Conservation (phyloP, 768 basidiomycete species). For the Amanita rimosa region DNA sequence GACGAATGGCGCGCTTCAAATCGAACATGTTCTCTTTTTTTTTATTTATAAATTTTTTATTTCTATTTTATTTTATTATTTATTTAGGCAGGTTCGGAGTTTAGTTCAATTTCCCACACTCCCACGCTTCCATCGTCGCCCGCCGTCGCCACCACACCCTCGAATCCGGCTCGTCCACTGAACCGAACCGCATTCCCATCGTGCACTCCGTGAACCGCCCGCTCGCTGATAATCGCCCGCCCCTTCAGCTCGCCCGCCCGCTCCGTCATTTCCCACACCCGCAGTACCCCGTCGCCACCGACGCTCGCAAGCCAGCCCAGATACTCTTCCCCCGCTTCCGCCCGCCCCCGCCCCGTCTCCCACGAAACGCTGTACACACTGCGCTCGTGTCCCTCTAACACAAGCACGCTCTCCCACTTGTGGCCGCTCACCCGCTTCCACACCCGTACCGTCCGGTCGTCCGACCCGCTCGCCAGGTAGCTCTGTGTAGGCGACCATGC, state of each 20-base stretch:
- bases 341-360: slow-evolving; percentile 31
- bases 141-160: slow-evolving; percentile 64
- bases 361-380: slow-evolving; percentile 78
- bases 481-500: slow-evolving; percentile 69
- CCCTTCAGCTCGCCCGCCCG: slow-evolving; percentile 7
- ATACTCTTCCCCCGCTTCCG: slow-evolving; percentile 16
- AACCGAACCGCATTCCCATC: slow-evolving; percentile 84
- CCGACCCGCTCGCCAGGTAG: slow-evolving; percentile 82
- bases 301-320: slow-evolving; percentile 81
- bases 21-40: no score
- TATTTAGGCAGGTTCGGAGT: no score
- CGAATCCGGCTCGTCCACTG: slow-evolving; percentile 59
- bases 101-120: slow-evolving; percentile 54
- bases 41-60: no score
- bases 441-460: slow-evolving; percentile 73
- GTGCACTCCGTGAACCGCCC: slow-evolving; percentile 65
- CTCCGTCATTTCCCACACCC: slow-evolving; percentile 67
- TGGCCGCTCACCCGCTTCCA: slow-evolving; percentile 64
- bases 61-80: no score
- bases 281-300: slow-evolving; percentile 77
- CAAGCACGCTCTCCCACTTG: slow-evolving; percentile 50
- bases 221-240: slow-evolving; percentile 38
- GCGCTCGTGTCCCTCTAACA: slow-evolving; percentile 56
- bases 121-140: slow-evolving; percentile 79
- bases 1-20: slow-evolving; percentile 50